These are phyloP conservation scores for Suhomyces kilbournensis DNA, from an alignment of 805 yeast species.

Conservation along the genomic window DNA sequence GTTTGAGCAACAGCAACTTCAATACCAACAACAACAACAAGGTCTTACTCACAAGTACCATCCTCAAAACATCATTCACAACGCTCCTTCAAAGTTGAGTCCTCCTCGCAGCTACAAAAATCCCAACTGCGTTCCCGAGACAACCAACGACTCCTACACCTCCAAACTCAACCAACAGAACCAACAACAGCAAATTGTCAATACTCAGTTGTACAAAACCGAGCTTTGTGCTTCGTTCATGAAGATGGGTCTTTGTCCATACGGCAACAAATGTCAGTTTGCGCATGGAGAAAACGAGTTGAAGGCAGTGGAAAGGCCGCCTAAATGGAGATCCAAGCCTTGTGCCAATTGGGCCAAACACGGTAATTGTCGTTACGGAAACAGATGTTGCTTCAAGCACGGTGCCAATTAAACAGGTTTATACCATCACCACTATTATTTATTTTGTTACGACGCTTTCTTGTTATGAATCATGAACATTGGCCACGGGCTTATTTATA, in stretches of 20 bases:
- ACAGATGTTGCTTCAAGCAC: conserved; percentile 89
- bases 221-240: conserved; percentile 81
- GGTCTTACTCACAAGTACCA: conserved; percentile 4
- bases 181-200: conserved; percentile 23
- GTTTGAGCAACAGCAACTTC: conserved; percentile 17
- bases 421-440: neutral
- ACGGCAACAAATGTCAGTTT: conserved; percentile 89
- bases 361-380: conserved; percentile 85
- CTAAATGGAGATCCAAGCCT: conserved; percentile 87
- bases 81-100: conserved; percentile 5
- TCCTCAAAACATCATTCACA: neutral
- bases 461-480: conserved; percentile 3
- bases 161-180: conserved; percentile 8
- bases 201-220: conserved; percentile 80
- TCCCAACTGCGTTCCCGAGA: neutral
- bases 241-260: conserved; percentile 70
- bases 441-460: neutral
- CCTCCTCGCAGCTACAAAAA: conserved; percentile 11
- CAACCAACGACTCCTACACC: neutral
- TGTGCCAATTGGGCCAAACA: conserved; percentile 83
- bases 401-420: conserved; percentile 31
- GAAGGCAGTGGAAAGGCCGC: conserved; percentile 66
- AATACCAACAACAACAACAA: conserved; percentile 7
- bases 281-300: conserved; percentile 86
- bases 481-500: conserved; percentile 1